Evolutionary conservation across 352 stramenopile species (phyloP), one percentile per base, ranked within the genome.

Genomic region (Pythium monospermum): DNA sequence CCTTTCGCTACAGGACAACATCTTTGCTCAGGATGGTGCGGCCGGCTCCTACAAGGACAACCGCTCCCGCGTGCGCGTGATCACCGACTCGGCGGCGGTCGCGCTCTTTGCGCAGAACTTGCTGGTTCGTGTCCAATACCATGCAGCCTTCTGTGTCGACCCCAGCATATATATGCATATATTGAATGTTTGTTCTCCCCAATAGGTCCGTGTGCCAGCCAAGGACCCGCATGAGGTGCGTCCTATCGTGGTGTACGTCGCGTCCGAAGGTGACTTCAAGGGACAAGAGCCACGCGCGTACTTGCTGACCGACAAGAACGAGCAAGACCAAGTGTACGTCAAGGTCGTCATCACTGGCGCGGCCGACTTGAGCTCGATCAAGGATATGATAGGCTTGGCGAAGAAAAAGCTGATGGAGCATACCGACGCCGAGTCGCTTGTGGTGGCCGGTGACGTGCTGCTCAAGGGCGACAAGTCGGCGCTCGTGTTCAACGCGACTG

Each of bases 41-140:
- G 70, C 87, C 10, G 82, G 82, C n/a, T 87, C 78, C 11, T 87
- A 77, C 61, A 82, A 84, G 59, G 78, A 85, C 42, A 76, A 82
- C 46, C 78, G 78, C 56, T 82, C 78, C 23, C 78, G 76, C 53
- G 74, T 87, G 38, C 82, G 82, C 25, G 78, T 92, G 27, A 87
- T 92, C 59, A 76, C 82, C 23, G 82, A 92, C 66, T 85, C 76
- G 30, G 73, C 82, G n/a, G 33, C 78, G 26, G 69, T 86, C 30
- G 82, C 82, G 36, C 62, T 87, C 28, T 86, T 85, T 38, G 69
- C 76, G 10, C 71, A 89, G 61, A 88, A 67, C 56, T 45, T 92
- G 49, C 45, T 92, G 46, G 78, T 89, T 53, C 66, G 73, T 53
- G 69, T n/a, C n/a, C n/a, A n/a, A n/a, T n/a, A n/a, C n/a, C n/a